phyloP scores from a whole-genome alignment of 1,284 basidiomycete genomes.

The Microstroma glucosiphilum region DNA sequence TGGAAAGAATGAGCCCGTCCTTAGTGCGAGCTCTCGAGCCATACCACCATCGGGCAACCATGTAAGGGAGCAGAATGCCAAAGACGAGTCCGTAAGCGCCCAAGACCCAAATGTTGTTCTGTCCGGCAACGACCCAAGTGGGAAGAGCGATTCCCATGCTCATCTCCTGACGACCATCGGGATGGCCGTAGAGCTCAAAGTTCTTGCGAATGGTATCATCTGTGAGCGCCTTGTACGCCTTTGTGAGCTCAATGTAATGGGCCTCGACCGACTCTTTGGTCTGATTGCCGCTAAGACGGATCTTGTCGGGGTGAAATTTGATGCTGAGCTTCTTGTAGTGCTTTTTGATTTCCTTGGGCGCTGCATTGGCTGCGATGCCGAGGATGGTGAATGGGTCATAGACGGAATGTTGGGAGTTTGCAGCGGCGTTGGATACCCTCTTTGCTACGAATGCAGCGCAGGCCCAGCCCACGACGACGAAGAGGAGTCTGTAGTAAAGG shows the following conservation, averaged over 20 bases:
- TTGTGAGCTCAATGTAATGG: conserved; percentile 87
- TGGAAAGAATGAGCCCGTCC: conserved; percentile 76
- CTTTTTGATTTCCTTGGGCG: conserved; percentile 90
- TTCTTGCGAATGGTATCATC: conserved; percentile 91
- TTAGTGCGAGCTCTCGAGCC: conserved; percentile 83
- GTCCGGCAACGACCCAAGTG: conserved; percentile 83
- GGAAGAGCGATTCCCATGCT: conserved; percentile 95
- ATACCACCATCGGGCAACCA: conserved; percentile 93
- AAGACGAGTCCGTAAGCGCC: conserved; percentile 80
- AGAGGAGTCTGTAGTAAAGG: conserved; percentile 17
- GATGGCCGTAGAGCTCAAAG: conserved; percentile 84
- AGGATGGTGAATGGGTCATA: conserved; percentile 96
- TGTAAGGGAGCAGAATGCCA: conserved; percentile 73
- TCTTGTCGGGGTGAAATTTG: conserved; percentile 81
- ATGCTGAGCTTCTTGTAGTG: conserved; percentile 79
- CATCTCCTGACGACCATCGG: conserved; percentile 90
- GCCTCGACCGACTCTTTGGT: conserved; percentile 83
- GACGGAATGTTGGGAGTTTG: conserved; percentile 51
- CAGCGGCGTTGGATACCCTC: conserved; percentile 58
- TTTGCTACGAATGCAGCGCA: conserved; percentile 65
- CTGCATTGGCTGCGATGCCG: conserved; percentile 69
- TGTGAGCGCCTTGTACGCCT: conserved; percentile 95
- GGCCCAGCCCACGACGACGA: conserved; percentile 67
- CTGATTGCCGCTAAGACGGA: conserved; percentile 70
- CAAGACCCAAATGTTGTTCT: conserved; percentile 86